Conservation (phyloP, 352 stramenopile genomes). For the Pythium insidiosum region DNA sequence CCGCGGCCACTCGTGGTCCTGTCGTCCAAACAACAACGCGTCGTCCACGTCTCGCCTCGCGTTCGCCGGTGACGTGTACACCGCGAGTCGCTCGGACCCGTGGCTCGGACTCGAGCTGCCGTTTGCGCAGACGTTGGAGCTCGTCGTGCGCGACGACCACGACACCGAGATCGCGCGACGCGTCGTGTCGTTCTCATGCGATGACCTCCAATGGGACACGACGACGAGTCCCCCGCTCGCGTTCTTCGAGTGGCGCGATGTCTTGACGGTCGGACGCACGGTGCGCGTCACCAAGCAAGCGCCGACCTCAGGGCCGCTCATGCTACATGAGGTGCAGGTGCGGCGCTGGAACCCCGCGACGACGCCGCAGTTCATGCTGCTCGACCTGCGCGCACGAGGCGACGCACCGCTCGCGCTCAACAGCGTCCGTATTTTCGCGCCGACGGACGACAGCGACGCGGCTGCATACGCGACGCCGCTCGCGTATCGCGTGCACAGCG, state of each 20-base stretch:
- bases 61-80: slow-evolving; percentile 36
- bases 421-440: slow-evolving; percentile 38
- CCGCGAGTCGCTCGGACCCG: slow-evolving; percentile 23
- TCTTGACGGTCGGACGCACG: slow-evolving; percentile 33
- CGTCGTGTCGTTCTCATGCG: slow-evolving; percentile 45
- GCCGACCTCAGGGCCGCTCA: too few relatives aligned
- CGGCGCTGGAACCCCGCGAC: slow-evolving; percentile 47
- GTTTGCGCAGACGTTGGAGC: slow-evolving; percentile 44
- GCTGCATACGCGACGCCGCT: slow-evolving; percentile 29
- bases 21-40: background rate
- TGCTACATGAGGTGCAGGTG: slow-evolving; percentile 69
- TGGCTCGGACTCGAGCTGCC: slow-evolving; percentile 35
- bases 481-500: slow-evolving; percentile 51
- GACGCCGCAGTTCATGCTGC: slow-evolving; percentile 31
- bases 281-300: too few relatives aligned
- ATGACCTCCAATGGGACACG: slow-evolving; percentile 8
- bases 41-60: slow-evolving; percentile 7
- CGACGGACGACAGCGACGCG: slow-evolving; percentile 17
- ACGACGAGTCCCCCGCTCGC: too few relatives aligned
- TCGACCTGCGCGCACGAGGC: slow-evolving; percentile 38
- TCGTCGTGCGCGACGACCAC: slow-evolving; percentile 25
- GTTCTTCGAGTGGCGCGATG: slow-evolving; percentile 24
- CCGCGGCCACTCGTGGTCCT: slow-evolving; percentile 26
- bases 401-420: slow-evolving; percentile 27
- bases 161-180: slow-evolving; percentile 9